Conservation (phyloP, 1,284 basidiomycete species). For the Thelephora terrestris region DNA sequence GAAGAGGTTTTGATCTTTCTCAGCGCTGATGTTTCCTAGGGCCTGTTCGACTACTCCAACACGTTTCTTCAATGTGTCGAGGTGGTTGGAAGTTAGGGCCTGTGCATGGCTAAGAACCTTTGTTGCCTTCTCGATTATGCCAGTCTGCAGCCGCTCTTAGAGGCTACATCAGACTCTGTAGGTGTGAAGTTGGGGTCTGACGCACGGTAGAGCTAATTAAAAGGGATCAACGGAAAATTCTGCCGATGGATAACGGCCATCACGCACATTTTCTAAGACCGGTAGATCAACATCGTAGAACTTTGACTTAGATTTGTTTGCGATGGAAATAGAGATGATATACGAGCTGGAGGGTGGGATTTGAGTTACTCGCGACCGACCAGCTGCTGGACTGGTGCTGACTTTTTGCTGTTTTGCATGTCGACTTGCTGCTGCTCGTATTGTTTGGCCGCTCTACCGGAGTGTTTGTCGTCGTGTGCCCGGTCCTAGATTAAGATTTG, state of each 20-base stretch:
- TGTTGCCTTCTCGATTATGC: constrained; percentile 44
- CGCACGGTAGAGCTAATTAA: constrained; percentile 55
- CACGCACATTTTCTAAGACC: constrained; percentile 58
- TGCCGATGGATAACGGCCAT: constrained; percentile 6
- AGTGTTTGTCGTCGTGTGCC: constrained; percentile 63
- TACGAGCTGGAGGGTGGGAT: constrained; percentile 39
- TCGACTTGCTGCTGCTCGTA: constrained; percentile 64
- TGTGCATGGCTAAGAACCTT: constrained; percentile 48
- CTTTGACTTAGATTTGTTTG: constrained; percentile 58
- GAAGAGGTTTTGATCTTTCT: constrained; percentile 59
- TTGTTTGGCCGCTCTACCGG: constrained; percentile 61
- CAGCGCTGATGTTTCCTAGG: constrained; percentile 40
- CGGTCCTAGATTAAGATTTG: constrained; percentile 37
- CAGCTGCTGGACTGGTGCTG: constrained; percentile 9
- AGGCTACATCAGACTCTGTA: not conserved
- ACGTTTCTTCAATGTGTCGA: constrained; percentile 45
- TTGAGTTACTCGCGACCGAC: not conserved
- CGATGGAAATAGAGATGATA: constrained; percentile 54
- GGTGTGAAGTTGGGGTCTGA: constrained; percentile 7
- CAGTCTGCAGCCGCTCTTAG: constrained; percentile 54
- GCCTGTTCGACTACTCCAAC: constrained; percentile 35
- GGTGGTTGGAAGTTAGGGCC: constrained; percentile 41
- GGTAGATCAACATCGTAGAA: constrained; percentile 64
- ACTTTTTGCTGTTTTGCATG: constrained; percentile 80
- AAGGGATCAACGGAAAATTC: constrained; percentile 6